These are phyloP conservation scores for Seiridium cupressi DNA, from an alignment of 2,329 filamentous ascomycete species.

Conservation along the genomic window DNA sequence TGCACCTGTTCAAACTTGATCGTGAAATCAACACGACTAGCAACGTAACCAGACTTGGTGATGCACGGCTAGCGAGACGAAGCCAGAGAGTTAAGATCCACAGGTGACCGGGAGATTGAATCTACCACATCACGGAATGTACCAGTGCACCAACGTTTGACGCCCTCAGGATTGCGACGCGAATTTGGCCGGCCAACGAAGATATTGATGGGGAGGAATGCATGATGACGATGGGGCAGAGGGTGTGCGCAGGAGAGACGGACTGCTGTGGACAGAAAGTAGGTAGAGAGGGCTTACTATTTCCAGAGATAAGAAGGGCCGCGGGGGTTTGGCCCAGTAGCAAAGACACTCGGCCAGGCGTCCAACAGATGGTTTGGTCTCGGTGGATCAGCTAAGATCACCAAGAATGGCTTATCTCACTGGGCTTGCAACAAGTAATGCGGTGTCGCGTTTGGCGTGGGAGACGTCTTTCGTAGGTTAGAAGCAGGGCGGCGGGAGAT, in stretches of 20 bases:
- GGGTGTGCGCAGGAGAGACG: background rate
- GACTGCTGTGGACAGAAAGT: background rate
- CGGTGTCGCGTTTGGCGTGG: background rate
- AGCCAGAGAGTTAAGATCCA: background rate
- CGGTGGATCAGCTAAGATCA: constrained; percentile 13
- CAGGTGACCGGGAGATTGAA: background rate
- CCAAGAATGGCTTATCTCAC: constrained; percentile 1
- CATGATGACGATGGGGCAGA: background rate
- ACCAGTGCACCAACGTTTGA: background rate
- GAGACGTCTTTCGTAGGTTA: background rate
- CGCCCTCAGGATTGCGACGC: background rate
- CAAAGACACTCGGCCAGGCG: background rate
- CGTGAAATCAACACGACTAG: too few relatives aligned
- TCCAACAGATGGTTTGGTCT: background rate
- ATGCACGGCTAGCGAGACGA: background rate
- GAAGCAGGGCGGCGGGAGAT: background rate
- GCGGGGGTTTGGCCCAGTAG: background rate
- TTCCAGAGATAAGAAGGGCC: background rate
- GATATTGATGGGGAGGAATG: background rate
- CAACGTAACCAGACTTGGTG: too few relatives aligned
- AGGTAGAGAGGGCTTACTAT: constrained; percentile 2
- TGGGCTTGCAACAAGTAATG: background rate
- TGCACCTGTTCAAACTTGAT: too few relatives aligned
- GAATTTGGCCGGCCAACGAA: background rate
- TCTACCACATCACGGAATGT: background rate